These are phyloP conservation scores for Hyaloscypha finlandica DNA, from an alignment of 495 filamentous ascomycete genomes.

Conservation along the genomic window DNA sequence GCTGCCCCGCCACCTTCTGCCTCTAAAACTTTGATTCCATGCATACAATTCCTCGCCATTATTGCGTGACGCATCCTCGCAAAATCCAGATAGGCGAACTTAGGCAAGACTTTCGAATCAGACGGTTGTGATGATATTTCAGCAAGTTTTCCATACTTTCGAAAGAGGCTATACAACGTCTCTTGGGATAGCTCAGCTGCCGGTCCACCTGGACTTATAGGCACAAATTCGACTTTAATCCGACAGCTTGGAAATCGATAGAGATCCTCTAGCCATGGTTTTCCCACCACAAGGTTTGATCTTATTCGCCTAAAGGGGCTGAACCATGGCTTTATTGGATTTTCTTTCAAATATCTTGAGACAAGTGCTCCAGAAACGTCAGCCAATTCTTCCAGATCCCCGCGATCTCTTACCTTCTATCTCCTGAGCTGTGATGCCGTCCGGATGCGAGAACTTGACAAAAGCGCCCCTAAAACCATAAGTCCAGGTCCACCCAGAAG, in stretches of 20 bases:
- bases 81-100: constrained; percentile 80
- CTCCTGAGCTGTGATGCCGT: constrained; percentile 51
- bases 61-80: constrained; percentile 61
- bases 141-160: constrained; percentile 82
- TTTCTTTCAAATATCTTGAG: constrained; percentile 56
- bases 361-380: constrained; percentile 33
- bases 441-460: constrained; percentile 75
- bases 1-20: constrained; percentile 67
- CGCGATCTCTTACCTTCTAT: constrained; percentile 50
- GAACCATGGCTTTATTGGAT: constrained; percentile 85
- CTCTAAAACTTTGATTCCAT: constrained; percentile 72
- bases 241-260: constrained; percentile 75
- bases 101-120: constrained; percentile 80
- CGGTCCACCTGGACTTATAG: constrained; percentile 61
- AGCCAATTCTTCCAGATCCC: constrained; percentile 35
- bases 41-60: constrained; percentile 82
- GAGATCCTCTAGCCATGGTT: constrained; percentile 95
- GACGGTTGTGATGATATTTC: constrained; percentile 78
- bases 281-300: constrained; percentile 70
- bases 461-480: constrained; percentile 65
- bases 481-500: neutral
- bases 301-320: constrained; percentile 75
- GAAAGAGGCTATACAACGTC: constrained; percentile 81
- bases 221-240: constrained; percentile 81
- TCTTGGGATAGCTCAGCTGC: constrained; percentile 84